A percentile compares a stretch with the other conserved stretches of the same genome.
These are phyloP conservation scores for Moniliophthora roreri DNA, from an alignment of 1,284 basidiomycete species.

Conservation along the genomic window DNA sequence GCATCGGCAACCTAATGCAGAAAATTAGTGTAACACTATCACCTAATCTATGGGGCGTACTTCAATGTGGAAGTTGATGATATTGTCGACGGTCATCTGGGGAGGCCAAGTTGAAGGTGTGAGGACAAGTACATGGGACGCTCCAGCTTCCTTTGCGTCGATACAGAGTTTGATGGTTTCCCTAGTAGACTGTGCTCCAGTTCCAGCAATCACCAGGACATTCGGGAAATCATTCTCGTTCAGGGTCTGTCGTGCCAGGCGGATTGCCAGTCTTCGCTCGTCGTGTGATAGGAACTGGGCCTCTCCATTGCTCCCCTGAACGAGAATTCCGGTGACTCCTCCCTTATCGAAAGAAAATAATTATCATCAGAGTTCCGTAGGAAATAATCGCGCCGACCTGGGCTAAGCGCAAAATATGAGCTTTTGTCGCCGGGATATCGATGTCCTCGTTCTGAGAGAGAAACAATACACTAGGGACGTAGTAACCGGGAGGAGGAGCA, in stretches of 20 bases:
- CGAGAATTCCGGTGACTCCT: constrained; percentile 71
- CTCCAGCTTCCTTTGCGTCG: constrained; percentile 82
- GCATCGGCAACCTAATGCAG: constrained; percentile 69
- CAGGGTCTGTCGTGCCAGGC: constrained; percentile 70
- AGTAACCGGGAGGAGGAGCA: constrained; percentile 61
- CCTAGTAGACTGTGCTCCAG: constrained; percentile 77
- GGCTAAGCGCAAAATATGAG: constrained; percentile 69
- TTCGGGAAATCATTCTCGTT: constrained; percentile 71
- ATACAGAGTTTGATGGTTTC: constrained; percentile 81
- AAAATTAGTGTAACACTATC: too few relatives aligned
- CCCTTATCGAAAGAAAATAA: constrained; percentile 37
- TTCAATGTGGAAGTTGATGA: constrained; percentile 64
- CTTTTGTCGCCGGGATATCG: constrained; percentile 56
- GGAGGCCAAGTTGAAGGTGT: constrained; percentile 70
- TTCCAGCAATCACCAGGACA: constrained; percentile 80
- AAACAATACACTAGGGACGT: constrained; percentile 76
- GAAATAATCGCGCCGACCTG: constrained; percentile 37
- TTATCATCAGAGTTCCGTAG: constrained; percentile 4
- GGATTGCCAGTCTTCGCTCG: constrained; percentile 67
- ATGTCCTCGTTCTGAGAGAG: constrained; percentile 67
- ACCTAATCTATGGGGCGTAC: constrained; percentile 30
- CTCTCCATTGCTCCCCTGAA: constrained; percentile 78
- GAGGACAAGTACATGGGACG: constrained; percentile 74
- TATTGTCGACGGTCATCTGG: constrained; percentile 60
- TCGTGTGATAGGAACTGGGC: constrained; percentile 75